A percentile compares a stretch with the other conserved stretches of the same genome.
Conservation (phyloP, 192 early-diverging fungal genomes). For the Spizellomyces sp. region DNA sequence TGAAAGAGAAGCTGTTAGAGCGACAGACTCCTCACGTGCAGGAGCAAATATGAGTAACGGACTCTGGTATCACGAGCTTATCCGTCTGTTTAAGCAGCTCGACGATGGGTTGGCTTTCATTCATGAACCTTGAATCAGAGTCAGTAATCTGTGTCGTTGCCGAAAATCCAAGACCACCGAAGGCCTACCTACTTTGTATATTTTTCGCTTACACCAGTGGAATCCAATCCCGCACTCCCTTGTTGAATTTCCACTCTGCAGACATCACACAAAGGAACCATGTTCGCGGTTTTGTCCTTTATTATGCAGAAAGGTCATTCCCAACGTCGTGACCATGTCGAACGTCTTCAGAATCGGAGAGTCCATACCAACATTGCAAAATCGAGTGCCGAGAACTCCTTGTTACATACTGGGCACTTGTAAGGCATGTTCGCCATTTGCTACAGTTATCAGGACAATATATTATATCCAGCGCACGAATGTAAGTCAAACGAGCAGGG, state of each 20-base stretch:
- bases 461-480: background rate
- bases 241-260: slow-evolving; percentile 12
- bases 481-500: slow-evolving; percentile 5
- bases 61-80: slow-evolving; percentile 39
- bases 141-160: no score
- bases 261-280: slow-evolving; percentile 28
- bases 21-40: no score
- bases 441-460: background rate
- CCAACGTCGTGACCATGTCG: background rate
- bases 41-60: slow-evolving; percentile 2
- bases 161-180: no score
- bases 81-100: slow-evolving; percentile 44
- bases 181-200: slow-evolving; percentile 5
- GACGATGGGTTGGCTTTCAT: slow-evolving; percentile 41
- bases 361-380: slow-evolving; percentile 20
- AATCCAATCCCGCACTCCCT: slow-evolving; percentile 14
- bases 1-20: no score
- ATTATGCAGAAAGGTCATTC: background rate
- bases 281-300: slow-evolving; percentile 17
- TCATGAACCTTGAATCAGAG: slow-evolving; percentile 38
- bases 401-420: slow-evolving; percentile 33
- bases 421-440: slow-evolving; percentile 46
- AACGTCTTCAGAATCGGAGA: background rate
- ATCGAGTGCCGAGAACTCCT: slow-evolving; percentile 29
- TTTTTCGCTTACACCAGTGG: slow-evolving; percentile 27